Conservation (phyloP, 2,329 filamentous ascomycete genomes). For the Cordyceps javanica region DNA sequence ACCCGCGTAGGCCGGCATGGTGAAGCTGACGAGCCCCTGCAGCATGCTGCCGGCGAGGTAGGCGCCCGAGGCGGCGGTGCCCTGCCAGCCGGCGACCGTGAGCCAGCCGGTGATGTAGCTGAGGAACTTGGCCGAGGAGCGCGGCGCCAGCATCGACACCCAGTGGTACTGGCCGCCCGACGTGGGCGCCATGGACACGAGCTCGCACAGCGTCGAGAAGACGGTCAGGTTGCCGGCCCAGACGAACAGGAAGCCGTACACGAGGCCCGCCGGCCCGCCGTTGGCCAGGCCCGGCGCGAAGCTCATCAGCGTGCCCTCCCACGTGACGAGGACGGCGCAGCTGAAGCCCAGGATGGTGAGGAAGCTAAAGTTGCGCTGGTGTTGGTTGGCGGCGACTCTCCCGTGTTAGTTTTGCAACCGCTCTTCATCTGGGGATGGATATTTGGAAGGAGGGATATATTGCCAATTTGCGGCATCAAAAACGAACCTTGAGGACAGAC, state of each 20-base stretch:
- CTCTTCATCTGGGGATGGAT: too few species aligned
- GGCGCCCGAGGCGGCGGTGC: slow-evolving; percentile 26
- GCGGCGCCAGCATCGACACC: slow-evolving; percentile 47
- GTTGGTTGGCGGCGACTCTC: too few species aligned
- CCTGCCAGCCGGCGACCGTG: slow-evolving; percentile 42
- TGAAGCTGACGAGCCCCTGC: slow-evolving; percentile 36
- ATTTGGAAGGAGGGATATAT: too few species aligned
- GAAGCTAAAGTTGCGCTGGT: slow-evolving; percentile 43
- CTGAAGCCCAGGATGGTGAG: slow-evolving; percentile 46
- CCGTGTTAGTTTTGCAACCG: neutral
- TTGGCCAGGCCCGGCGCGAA: slow-evolving; percentile 35
- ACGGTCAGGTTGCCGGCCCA: slow-evolving; percentile 41
- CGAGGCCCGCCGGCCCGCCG: slow-evolving; percentile 46
- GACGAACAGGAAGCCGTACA: slow-evolving; percentile 45
- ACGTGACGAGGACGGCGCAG: slow-evolving; percentile 47
- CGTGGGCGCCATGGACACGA: slow-evolving; percentile 42
- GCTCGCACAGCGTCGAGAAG: slow-evolving; percentile 33
- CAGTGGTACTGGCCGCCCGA: slow-evolving; percentile 56
- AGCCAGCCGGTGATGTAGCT: slow-evolving; percentile 48
- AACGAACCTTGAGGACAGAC: slow-evolving; percentile 4
- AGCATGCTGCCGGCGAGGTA: slow-evolving; percentile 43
- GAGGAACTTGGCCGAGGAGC: slow-evolving; percentile 42
- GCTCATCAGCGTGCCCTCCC: slow-evolving; percentile 37
- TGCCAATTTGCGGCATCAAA: too few species aligned
- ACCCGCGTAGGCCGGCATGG: slow-evolving; percentile 30